Evolutionary conservation across 148 eudicot genomes (phyloP).

Genomic region (Selenicereus undatus): DNA sequence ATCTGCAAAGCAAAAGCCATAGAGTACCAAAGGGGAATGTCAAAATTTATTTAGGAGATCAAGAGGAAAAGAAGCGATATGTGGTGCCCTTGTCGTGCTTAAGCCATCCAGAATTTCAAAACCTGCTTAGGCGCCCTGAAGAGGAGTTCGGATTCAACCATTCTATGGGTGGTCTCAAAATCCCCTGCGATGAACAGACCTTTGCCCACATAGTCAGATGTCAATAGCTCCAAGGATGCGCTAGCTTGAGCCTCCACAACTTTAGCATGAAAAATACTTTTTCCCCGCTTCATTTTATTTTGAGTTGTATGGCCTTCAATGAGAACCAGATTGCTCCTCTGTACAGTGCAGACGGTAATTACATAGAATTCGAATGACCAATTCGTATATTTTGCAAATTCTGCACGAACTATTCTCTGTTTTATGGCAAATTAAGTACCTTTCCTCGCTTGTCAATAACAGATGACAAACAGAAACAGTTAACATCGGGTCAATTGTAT

Average conservation of each 20-base stretch:
- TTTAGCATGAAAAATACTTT: neutral
- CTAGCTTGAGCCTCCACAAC: neutral
- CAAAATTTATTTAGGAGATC: constrained; percentile 47
- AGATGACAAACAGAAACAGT: neutral
- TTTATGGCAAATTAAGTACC: neutral
- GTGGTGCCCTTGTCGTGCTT: constrained; percentile 52
- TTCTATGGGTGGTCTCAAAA: constrained; percentile 59
- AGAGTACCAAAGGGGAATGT: constrained; percentile 47
- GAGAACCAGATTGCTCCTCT: constrained; percentile 12
- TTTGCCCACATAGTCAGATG: constrained; percentile 24
- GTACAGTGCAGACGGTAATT: constrained; percentile 9
- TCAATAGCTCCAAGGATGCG: constrained; percentile 4
- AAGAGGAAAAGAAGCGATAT: constrained; percentile 30
- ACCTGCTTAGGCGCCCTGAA: constrained; percentile 38
- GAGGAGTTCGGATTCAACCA: constrained; percentile 59
- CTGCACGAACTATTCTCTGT: neutral
- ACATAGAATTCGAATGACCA: neutral
- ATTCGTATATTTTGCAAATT: neutral
- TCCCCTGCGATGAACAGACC: constrained; percentile 40
- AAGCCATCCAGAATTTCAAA: constrained; percentile 45
- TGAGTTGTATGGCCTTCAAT: neutral
- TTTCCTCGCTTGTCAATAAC: neutral
- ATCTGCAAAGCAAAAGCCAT: constrained; percentile 27
- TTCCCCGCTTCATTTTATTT: neutral
- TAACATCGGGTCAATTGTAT: neutral